A percentile compares a stretch with the other conserved stretches of the same genome.
Conservation (phyloP, 2,329 filamentous ascomycete genomes). For the Aspergillus pseudoviridinutans region DNA sequence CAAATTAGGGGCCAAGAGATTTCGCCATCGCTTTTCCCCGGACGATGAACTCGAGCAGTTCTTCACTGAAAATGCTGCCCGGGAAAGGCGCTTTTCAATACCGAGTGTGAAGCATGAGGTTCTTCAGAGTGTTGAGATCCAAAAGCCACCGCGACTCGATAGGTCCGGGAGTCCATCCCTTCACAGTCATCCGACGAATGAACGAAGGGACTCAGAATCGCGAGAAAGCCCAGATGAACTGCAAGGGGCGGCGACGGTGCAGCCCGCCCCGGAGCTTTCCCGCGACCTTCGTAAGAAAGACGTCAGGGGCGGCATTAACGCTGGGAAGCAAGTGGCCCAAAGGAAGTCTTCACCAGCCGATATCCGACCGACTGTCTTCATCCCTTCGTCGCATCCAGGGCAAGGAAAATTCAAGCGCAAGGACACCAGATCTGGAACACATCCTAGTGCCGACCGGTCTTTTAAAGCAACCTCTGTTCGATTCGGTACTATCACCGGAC, state of each 20-base stretch:
- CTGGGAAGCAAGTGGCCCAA: neutral
- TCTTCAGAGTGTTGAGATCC: constrained; percentile 16
- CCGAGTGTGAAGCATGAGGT: constrained; percentile 6
- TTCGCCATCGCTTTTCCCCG: neutral
- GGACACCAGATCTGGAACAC: constrained; percentile 1
- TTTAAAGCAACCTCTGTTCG: constrained; percentile 21
- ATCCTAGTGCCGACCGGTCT: neutral
- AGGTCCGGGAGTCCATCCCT: neutral
- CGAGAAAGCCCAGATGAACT: constrained; percentile 40
- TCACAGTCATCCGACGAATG: constrained; percentile 3
- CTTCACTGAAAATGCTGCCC: constrained; percentile 22
- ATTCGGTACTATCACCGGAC: constrained; percentile 15
- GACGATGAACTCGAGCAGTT: constrained; percentile 17
- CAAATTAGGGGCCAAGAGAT: constrained; percentile 4
- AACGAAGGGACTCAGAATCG: constrained; percentile 7
- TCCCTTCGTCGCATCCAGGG: constrained; percentile 8
- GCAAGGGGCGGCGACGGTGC: constrained; percentile 34
- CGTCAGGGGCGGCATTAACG: constrained; percentile 1
- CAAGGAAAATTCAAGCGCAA: constrained; percentile 8
- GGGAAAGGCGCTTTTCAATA: constrained; percentile 17
- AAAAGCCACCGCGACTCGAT: neutral
- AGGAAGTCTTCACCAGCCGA: constrained; percentile 28
- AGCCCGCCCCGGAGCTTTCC: constrained; percentile 13
- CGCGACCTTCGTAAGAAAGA: constrained; percentile 4
- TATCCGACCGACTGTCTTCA: constrained; percentile 29